A percentile compares a stretch with the other conserved stretches of the same genome.
These are phyloP conservation scores for Dendrobium huoshanense DNA, from an alignment of 106 monocot species.

Conservation along the genomic window DNA sequence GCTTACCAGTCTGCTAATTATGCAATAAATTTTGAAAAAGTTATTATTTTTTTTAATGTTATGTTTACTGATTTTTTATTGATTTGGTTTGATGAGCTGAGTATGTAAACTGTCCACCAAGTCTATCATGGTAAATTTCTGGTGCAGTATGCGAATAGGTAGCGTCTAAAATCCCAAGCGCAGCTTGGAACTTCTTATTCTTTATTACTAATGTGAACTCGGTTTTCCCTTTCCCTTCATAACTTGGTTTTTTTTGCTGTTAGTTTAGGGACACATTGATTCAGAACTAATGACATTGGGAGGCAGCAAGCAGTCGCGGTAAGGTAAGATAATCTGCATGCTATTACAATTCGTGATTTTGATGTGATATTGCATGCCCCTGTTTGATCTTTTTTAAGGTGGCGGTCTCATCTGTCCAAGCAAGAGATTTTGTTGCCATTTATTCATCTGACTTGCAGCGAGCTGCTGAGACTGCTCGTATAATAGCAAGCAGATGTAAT, in stretches of 20 bases:
- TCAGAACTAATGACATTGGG: slow-evolving; percentile 80
- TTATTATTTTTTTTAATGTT: neutral
- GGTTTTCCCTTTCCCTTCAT: neutral
- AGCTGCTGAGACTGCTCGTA: slow-evolving; percentile 79
- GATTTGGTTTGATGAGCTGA: neutral
- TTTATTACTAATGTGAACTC: neutral
- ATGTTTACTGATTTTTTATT: neutral
- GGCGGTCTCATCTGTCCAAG: slow-evolving; percentile 46
- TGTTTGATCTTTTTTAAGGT: slow-evolving; percentile 37
- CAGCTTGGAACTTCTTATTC: neutral
- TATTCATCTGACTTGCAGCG: slow-evolving; percentile 95
- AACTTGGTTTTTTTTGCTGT: neutral
- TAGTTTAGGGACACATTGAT: slow-evolving; percentile 69
- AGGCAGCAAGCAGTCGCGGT: slow-evolving; percentile 69
- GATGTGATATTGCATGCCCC: neutral
- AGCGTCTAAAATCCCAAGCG: neutral
- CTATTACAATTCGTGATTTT: neutral
- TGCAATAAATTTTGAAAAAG: neutral
- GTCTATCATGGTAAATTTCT: neutral
- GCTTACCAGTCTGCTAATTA: neutral
- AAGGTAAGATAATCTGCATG: slow-evolving; percentile 11
- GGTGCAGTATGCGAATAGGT: neutral
- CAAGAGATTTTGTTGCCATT: slow-evolving; percentile 48
- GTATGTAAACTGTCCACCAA: neutral
- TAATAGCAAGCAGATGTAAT: slow-evolving; percentile 55